Evolutionary conservation across 1,139 yeast species (phyloP), one percentile per base, ranked within the genome.

Genomic region (Diutina neorugosa): DNA sequence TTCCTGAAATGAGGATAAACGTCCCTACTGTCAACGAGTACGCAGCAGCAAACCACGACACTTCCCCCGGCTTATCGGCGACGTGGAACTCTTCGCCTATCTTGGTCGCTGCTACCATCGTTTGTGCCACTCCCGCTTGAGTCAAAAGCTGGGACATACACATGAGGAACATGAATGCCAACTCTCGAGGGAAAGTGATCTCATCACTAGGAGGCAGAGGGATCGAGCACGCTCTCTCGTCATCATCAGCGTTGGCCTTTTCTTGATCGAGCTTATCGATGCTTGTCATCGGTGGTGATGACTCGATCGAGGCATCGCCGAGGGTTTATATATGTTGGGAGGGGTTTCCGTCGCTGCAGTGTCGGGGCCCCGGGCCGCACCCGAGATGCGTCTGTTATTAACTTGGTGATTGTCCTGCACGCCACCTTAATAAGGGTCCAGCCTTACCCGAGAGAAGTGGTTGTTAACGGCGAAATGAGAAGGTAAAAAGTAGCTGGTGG

Each of bases 11-110:
- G 40, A 83, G 64, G 54, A 82, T 82, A 56, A 82, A 79, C 0
- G 87, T 78, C 11, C 87, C 87, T 14, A 77, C 80, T 0, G 86
- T 77, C 51, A 82, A 65, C 1, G 84, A 74, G 59, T 70, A 81
- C 0, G 82, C 70, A 0, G 86, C 84, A 4, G 81, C 68, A 62
- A 78, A 78, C 87, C 88, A 82, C 4, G 81, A 70, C 14, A 71
- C 67, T 60, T 72, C 73, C 5, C 83, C 83, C 1, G 69, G 63
- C 3, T 61, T 60, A 53, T 59, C 63, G 51, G 54, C 63, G 42
- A 65, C 74, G 3, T 63, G 64, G 54, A 78, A 78, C 20, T 69
- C 63, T 9, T 59, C 57, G 1, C 74, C 76, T 3, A 80, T 69
- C 14, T 62, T 60, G 4, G 62, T 59, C 23, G 69, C 61, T 1